Evolutionary conservation across 192 early-diverging fungal genomes (phyloP).

Genomic region (Coemansia sp.): DNA sequence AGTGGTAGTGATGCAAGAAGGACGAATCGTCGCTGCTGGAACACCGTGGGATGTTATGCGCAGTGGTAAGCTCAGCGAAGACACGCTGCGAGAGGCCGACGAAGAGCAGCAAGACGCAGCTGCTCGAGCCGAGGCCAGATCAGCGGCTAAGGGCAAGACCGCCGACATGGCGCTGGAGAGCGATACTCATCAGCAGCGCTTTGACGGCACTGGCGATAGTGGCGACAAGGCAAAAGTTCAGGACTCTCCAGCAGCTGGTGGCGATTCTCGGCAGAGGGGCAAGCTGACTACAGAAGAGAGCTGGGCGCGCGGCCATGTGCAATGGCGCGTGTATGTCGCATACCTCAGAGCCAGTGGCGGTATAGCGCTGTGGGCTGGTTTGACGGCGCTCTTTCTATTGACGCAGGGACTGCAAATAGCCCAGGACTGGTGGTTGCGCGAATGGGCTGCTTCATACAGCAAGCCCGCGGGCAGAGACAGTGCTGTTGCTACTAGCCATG

Average conservation of each 20-base stretch:
- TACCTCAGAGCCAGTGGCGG: conserved; percentile 78
- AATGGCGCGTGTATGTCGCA: conserved; percentile 71
- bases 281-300: conserved; percentile 84
- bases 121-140: conserved; percentile 19
- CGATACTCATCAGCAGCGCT: conserved; percentile 21
- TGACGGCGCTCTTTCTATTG: conserved; percentile 41
- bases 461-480: background rate
- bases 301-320: conserved; percentile 77
- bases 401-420: conserved; percentile 41
- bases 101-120: conserved; percentile 43
- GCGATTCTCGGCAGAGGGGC: conserved; percentile 29
- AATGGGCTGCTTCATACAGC: conserved; percentile 51
- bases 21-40: conserved; percentile 71
- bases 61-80: conserved; percentile 63
- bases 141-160: conserved; percentile 31
- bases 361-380: conserved; percentile 61
- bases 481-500: background rate
- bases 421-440: conserved; percentile 58
- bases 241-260: background rate
- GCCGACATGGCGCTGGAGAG: conserved; percentile 18
- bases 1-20: conserved; percentile 76
- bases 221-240: conserved; percentile 56
- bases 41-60: conserved; percentile 69
- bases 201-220: conserved; percentile 24
- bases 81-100: conserved; percentile 75